A percentile compares a stretch with the other conserved stretches of the same genome.
These are phyloP conservation scores for Lasiosphaeria hispida DNA, from an alignment of 495 filamentous ascomycete species.

Conservation along the genomic window DNA sequence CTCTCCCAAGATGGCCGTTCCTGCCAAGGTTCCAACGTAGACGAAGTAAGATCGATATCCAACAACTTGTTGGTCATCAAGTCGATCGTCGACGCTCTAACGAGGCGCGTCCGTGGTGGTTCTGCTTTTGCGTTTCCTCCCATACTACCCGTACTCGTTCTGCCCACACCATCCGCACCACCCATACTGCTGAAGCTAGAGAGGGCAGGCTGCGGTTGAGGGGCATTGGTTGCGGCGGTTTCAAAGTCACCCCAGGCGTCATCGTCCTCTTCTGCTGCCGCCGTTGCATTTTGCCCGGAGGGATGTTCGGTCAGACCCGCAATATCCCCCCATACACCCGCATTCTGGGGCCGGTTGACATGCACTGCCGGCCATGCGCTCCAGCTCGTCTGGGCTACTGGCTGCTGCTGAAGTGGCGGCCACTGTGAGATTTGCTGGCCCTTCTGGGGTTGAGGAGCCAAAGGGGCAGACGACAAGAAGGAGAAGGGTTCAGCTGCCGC, in stretches of 20 bases:
- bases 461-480: slow-evolving; percentile 11
- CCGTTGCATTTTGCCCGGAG: background rate
- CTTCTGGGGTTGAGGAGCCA: slow-evolving; percentile 18
- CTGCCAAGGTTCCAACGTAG: slow-evolving; percentile 19
- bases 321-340: slow-evolving; percentile 20
- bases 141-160: too few relatives aligned
- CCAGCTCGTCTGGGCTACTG: slow-evolving; percentile 9
- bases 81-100: slow-evolving; percentile 44
- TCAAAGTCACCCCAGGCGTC: slow-evolving; percentile 80
- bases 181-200: background rate
- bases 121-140: slow-evolving; percentile 1
- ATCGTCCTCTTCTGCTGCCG: slow-evolving; percentile 47
- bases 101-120: slow-evolving; percentile 28
- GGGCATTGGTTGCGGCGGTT: slow-evolving; percentile 37
- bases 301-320: slow-evolving; percentile 10
- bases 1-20: slow-evolving; percentile 21
- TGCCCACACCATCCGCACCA: too few relatives aligned
- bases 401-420: slow-evolving; percentile 17
- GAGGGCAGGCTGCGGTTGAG: slow-evolving; percentile 7
- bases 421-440: slow-evolving; percentile 24
- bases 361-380: slow-evolving; percentile 18
- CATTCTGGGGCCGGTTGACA: slow-evolving; percentile 8
- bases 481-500: slow-evolving; percentile 24
- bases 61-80: slow-evolving; percentile 45
- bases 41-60: slow-evolving; percentile 24